Base-by-base conservation (phyloP, 768 basidiomycete genomes). In the Pleurotus citrinopileatus region DNA sequence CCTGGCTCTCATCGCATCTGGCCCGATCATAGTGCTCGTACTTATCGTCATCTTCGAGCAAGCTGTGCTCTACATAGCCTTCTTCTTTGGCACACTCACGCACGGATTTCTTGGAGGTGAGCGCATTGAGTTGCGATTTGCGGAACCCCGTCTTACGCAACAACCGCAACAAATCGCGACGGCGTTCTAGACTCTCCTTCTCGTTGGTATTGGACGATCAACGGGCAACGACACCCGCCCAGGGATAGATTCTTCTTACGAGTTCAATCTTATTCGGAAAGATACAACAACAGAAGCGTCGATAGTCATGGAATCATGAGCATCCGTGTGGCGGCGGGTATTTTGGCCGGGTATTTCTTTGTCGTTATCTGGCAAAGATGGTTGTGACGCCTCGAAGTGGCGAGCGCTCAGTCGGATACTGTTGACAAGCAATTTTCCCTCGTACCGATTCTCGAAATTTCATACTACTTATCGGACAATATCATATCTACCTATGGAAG, bases 231-330 rank as follows among this genome's bases (percentile, higher is more conserved):
- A 25, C 32, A 17, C 12, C 13, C n/a, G n/a, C n/a, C 48, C n/a
- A 34, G 48, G 13, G 48, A 51, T 25, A 51, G 48, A 22, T 51
- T 51, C 34, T 51, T 51, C 48, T 32, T 51, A 13, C 48, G 34
- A 51, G 34, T 51, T 17, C 29, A 51, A 36, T 34, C 48, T n/a
- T 51, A 51, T n/a, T 34, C 48, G 10, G 48, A 51, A 51, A 20
- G 15, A 34, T 51, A 51, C 15, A 51, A 51, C 34, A 51, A 34
- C 29, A 51, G 29, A 37, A 51, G 29, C 27, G 37, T 26, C 15
- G 48, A 51, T 51, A 28, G 34, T 20, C 48, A 51, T 36, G 29
- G 29, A 12, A 12, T 51, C 48, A 20, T 51, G 22, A 32, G n/a
- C n/a, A 3, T 37, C 15, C 48, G 48, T 20, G 48, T 37, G 2